Conservation (phyloP, 768 basidiomycete species). For the Kwoniella botswanensis region DNA sequence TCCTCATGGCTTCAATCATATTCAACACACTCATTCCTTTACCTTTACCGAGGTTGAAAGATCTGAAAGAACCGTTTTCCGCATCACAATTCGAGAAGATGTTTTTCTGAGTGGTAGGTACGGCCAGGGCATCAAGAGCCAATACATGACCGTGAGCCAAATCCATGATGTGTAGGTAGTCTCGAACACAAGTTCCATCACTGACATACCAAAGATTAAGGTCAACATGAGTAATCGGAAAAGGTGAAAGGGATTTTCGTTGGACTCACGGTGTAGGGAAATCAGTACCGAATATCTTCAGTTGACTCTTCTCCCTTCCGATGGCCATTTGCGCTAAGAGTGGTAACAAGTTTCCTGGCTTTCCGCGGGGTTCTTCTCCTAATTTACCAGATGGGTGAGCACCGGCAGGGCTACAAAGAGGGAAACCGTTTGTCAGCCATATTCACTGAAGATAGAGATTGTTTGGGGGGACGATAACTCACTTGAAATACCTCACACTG, state of each 20-base stretch:
- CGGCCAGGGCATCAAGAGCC: constrained; percentile 78
- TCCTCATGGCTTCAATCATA: constrained; percentile 92
- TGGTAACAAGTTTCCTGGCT: constrained; percentile 92
- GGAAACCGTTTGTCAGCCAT: not conserved
- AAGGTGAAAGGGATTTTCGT: constrained; percentile 74
- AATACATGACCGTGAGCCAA: constrained; percentile 91
- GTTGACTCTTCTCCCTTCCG: constrained; percentile 72
- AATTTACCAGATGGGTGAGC: constrained; percentile 94
- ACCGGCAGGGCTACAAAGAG: constrained; percentile 78
- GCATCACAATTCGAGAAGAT: constrained; percentile 66
- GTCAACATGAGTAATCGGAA: not conserved
- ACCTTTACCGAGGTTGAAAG: constrained; percentile 96
- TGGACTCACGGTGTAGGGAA: constrained; percentile 82
- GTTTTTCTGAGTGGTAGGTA: constrained; percentile 61
- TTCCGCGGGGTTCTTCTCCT: constrained; percentile 94
- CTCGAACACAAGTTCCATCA: constrained; percentile 97
- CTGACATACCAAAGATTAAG: constrained; percentile 57
- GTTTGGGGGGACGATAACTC: constrained; percentile 24
- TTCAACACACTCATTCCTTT: constrained; percentile 89
- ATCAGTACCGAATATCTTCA: constrained; percentile 92
- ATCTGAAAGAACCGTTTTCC: constrained; percentile 71
- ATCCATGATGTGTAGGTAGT: constrained; percentile 76
- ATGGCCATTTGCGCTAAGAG: constrained; percentile 92
- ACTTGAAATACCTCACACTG: constrained; percentile 94
- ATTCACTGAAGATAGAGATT: no score